Base-by-base conservation (phyloP, 345 rosid genomes). In the Combretum micranthum region DNA sequence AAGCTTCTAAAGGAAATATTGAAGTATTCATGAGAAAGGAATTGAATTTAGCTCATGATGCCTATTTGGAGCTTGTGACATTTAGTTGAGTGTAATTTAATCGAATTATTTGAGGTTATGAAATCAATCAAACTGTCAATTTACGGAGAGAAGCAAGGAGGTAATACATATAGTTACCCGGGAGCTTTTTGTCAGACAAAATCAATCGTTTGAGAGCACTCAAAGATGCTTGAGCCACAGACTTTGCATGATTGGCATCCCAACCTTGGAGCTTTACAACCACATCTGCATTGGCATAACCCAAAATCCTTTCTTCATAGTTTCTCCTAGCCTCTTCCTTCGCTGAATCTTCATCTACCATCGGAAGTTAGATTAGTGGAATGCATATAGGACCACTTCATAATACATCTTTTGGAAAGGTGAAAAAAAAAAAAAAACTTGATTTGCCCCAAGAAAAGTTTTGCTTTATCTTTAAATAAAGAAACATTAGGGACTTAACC, bases 221-320 rank as follows among this genome's bases (percentile, higher is more conserved):
- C 64, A 88, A 63, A n/a, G 90, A 81, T 44, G 95, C 92, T 67
- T 86, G 95, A 49, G 92, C 95, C 47, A 84, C 85, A 39, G 78
- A 78, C 67, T 88, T 86, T 46, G 89, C 87, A 64, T 88, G 83
- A 53, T 75, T 79, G 0, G 75, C 67, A 62, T 81, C 84, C 96
- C 96, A 86, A 44, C 98, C 88, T 62, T 81, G 88, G 66, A 91
- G 83, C 84, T 86, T 92, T 46, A 92, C 87, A 47, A 88, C 90
- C 23, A 84, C 93, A 25, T 88, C 98, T 16, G 96, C 95, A 50
- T 88, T 86, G 44, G 95, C 71, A 80, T 88, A 83, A 22, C 86
- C 92, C 26, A 73, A 21, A 54, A 46, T 72, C 25, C 87, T 71
- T 44, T 71, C 83, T 73, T 79, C 56, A 61, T 75, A 62, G 62